phyloP scores from a whole-genome alignment of 148 eudicot species.

The Diospyros lotus region DNA sequence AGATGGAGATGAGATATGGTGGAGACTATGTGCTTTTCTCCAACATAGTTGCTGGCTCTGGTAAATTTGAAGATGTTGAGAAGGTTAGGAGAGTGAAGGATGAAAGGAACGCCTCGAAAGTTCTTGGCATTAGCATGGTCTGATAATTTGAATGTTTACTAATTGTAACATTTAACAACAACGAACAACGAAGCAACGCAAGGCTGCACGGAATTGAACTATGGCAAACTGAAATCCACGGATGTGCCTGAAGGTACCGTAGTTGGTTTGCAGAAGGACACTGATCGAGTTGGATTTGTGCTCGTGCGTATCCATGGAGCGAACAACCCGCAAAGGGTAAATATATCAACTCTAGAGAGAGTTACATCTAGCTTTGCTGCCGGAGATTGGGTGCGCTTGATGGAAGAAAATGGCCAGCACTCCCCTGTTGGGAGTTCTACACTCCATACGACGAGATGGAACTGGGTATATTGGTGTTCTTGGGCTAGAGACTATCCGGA shows the following conservation, averaged over 20 bases:
- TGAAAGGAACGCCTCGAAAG: constrained; percentile 31
- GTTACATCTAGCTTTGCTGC: constrained; percentile 69
- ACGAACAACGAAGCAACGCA: background rate
- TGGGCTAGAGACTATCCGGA: constrained; percentile 76
- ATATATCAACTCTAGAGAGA: constrained; percentile 53
- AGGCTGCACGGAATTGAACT: constrained; percentile 11
- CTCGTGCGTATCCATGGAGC: constrained; percentile 59
- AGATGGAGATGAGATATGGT: constrained; percentile 51
- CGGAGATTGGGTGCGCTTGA: constrained; percentile 80
- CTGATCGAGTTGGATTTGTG: constrained; percentile 40
- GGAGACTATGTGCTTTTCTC: constrained; percentile 73
- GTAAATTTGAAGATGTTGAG: constrained; percentile 53
- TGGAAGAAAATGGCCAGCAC: constrained; percentile 45
- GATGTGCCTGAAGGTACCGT: constrained; percentile 71
- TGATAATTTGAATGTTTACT: background rate
- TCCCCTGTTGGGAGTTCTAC: constrained; percentile 73
- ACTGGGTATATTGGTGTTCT: constrained; percentile 52
- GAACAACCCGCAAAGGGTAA: constrained; percentile 61
- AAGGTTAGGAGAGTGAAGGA: constrained; percentile 40
- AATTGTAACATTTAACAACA: too few relatives aligned
- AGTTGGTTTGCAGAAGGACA: constrained; percentile 51
- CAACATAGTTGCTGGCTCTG: constrained; percentile 46
- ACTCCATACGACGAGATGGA: constrained; percentile 64
- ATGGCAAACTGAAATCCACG: constrained; percentile 44
- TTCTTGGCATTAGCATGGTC: constrained; percentile 33